Base-by-base conservation (phyloP, 768 basidiomycete species). In the Tulasnella sp. region DNA sequence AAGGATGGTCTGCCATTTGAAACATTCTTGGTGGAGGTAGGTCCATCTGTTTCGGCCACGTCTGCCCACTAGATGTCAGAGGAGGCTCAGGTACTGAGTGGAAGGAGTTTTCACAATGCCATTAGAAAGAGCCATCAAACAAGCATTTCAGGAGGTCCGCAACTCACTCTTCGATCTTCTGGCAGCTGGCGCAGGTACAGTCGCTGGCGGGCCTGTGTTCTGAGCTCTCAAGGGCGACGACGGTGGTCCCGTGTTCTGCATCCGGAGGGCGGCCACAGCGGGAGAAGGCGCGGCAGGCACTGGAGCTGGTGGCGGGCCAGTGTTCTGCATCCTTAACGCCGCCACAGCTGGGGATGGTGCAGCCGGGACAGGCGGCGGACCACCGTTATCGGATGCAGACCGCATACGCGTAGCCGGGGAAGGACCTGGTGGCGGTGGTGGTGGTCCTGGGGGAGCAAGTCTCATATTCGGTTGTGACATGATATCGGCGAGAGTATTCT, bases 1-100 rank as follows among this genome's bases (percentile, higher is more conserved):
- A 92, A 43, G 73, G 73, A 66, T 76, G 84, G 27, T 68, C 64
- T 30, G 68, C 72, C 4, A 69, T 66, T 34, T 68, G 68, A 68
- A 89, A 91, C 25, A 74, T 73, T 42, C 87, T 79, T 3, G 89
- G 89, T 12, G 82, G 81, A 1, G 89, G 89, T 67, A 91, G 89
- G 52, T 83, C 86, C 12, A 74, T 72, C n/a, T 63, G 63, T n/a
- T 82, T 78, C 5, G 86, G 87, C 67, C 89, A 92, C 15, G 75
- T 82, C 66, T 87, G 84, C 22, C 75, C 69, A 8, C 87, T 87
- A 43, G 77, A 78, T 56, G 75, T 80, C 2, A 87, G 79, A 24
- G 81, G 81, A 4, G 80, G 80, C 3, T 78, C 73, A 21, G 80
- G 77, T 48, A 79, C 79, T 80, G 59, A 3, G 48, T 60, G 46